Base-by-base conservation (phyloP, 192 early-diverging fungal species). In the Powellomyces hirtus region DNA sequence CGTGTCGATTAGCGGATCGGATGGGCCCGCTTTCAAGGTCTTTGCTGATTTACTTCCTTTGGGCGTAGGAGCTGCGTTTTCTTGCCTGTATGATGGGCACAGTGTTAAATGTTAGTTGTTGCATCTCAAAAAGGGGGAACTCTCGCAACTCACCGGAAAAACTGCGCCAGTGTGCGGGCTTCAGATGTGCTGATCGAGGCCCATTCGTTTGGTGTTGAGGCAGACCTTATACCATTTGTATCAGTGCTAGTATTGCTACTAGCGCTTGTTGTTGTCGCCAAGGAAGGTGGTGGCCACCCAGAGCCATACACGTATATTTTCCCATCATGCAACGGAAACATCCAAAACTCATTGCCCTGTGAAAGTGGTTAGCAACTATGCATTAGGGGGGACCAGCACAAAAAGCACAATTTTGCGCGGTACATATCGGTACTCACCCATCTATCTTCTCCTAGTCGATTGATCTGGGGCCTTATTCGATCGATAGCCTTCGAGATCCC, bases 281-380 rank as follows among this genome's bases (percentile, higher is more conserved):
- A n/a, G n/a, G n/a, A n/a, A n/a, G n/a, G n/a, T n/a, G 16, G 3
- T 5, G 46, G 46, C 46, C 46, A 49, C 14, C 16, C n/a, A 18
- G 46, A 49, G 46, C 46, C 46, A 49, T 6, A 49, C 46, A 24
- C 26, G 46, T 49, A 49, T 24, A 49, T 49, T 24, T 5, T 16
- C 4, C n/a, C 46, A 5, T 56, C 53, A 56, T 56, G 53, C 5
- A 56, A 31, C 2, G 53, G 53, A 56, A 56, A 56, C 6, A 8
- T 27, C 53, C 53, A 56, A 34, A 6, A 56, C 29, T 56, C 53
- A 29, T 30, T 56, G 4, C 53, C 53, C 53, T 56, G 46, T 42
- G 46, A 24, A 14, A 24, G 16, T 14, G 14, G n/a, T 49, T 49
- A n/a, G n/a, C n/a, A 42, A 42, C 40, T 10, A 42, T 42, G 11